These are phyloP conservation scores for Naegleria lovaniensis DNA, from an alignment of 208 protist species.

Conservation along the genomic window DNA sequence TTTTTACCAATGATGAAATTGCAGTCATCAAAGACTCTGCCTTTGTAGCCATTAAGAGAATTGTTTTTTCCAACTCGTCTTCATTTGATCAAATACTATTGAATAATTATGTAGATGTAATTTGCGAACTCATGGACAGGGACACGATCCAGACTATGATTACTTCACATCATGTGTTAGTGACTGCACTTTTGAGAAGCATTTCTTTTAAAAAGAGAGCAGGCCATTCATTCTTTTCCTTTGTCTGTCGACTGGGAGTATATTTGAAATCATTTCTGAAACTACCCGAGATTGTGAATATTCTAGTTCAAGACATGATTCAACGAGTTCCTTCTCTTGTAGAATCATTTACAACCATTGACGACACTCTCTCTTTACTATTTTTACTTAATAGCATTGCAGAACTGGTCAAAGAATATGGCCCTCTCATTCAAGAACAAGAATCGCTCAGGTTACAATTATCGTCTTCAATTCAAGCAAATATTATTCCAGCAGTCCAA, in stretches of 20 bases:
- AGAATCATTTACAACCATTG: background rate
- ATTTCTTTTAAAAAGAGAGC: background rate
- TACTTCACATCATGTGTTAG: background rate
- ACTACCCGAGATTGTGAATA: background rate
- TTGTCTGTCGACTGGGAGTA: background rate
- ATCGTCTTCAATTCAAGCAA: background rate
- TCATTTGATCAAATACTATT: background rate
- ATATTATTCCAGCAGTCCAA: background rate
- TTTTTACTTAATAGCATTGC: background rate
- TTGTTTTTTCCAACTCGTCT: background rate
- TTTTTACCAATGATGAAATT: background rate
- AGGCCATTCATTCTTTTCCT: background rate
- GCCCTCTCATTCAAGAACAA: background rate
- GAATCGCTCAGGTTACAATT: background rate
- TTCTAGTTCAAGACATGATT: background rate
- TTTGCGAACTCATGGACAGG: background rate
- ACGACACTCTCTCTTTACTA: background rate
- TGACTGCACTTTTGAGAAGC: background rate
- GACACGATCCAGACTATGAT: background rate
- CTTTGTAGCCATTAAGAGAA: background rate
- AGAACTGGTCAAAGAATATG: background rate
- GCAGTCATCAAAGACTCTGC: background rate
- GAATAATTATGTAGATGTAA: background rate
- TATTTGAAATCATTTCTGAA: background rate
- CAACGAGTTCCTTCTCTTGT: background rate